Conservation (phyloP, 164 flowering plant species). For the Liriodendron chinense region DNA sequence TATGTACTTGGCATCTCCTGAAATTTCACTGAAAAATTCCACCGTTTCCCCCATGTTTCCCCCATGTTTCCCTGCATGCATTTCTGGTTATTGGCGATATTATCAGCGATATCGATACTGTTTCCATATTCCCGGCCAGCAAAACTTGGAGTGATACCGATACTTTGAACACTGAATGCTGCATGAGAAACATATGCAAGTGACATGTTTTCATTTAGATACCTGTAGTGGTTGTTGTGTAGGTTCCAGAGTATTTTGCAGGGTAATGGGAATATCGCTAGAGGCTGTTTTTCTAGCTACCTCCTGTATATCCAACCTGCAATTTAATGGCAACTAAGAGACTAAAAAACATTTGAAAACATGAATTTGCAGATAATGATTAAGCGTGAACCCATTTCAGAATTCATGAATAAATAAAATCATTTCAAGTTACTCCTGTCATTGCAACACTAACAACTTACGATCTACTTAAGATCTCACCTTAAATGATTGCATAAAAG, state of each 20-base stretch:
- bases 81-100: no score
- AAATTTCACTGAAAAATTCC: no score
- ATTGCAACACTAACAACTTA: neutral
- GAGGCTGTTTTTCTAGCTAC: conserved; percentile 22
- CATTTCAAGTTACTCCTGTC: neutral
- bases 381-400: neutral
- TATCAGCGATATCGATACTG: no score
- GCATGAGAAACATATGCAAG: neutral
- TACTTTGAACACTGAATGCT: no score
- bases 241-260: conserved; percentile 28
- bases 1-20: no score
- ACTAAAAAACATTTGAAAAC: neutral
- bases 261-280: conserved; percentile 19
- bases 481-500: conserved; percentile 57
- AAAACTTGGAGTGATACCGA: neutral
- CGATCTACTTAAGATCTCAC: conserved; percentile 31
- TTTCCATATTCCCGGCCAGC: no score
- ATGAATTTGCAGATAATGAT: neutral
- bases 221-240: conserved; percentile 34
- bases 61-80: no score
- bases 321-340: conserved; percentile 9
- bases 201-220: neutral
- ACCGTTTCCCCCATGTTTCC: no score
- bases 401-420: neutral
- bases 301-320: conserved; percentile 50